phyloP scores from a whole-genome alignment of 805 yeast species.

The Grigorovia transvaalensis region DNA sequence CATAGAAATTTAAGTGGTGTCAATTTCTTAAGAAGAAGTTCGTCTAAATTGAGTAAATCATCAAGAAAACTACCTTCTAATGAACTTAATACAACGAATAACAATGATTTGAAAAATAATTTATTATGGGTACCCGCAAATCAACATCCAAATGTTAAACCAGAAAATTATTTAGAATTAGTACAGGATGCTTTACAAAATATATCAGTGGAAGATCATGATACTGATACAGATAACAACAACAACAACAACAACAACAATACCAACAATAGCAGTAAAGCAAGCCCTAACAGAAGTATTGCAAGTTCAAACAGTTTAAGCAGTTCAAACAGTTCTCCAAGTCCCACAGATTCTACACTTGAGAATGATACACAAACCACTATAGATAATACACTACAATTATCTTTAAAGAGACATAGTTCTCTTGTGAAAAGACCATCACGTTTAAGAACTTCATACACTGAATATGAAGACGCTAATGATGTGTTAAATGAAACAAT shows the following conservation, averaged over 20 bases:
- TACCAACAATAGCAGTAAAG: too few relatives aligned
- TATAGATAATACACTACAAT: background rate
- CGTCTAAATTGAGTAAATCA: conserved; percentile 1
- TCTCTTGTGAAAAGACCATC: conserved; percentile 28
- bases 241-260: too few relatives aligned
- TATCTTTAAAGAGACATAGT: conserved; percentile 7
- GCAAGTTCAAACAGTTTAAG: conserved; percentile 9
- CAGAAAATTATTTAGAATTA: conserved; percentile 68
- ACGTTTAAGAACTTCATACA: conserved; percentile 24
- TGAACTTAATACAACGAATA: background rate
- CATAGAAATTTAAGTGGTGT: conserved; percentile 18
- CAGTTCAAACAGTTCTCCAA: background rate
- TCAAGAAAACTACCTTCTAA: conserved; percentile 1
- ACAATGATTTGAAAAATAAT: conserved; percentile 29
- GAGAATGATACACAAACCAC: background rate
- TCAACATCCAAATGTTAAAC: conserved; percentile 90
- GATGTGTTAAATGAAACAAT: conserved; percentile 20
- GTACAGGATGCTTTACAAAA: conserved; percentile 37
- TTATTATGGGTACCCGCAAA: conserved; percentile 93
- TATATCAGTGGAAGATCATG: conserved; percentile 7
- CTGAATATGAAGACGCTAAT: conserved; percentile 17
- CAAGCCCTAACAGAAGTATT: conserved; percentile 9
- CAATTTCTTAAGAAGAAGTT: conserved; percentile 17
- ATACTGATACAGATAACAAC: conserved; percentile 3
- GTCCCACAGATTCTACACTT: background rate